These are phyloP conservation scores for Cornus kousa DNA, from an alignment of 148 eudicot species.

Conservation along the genomic window DNA sequence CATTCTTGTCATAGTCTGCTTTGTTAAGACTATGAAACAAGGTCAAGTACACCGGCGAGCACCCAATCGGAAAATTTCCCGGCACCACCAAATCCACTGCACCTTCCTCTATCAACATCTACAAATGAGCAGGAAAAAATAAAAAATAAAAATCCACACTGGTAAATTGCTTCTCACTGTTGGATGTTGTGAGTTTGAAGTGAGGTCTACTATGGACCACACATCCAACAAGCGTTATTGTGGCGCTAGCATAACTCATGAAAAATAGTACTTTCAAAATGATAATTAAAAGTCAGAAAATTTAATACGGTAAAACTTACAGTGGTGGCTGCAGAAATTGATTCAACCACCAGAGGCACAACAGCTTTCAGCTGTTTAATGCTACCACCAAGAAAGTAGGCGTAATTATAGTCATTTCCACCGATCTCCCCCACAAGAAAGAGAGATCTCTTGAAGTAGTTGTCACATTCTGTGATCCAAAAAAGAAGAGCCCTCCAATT, in stretches of 20 bases:
- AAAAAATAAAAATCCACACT: not conserved
- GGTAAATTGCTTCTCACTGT: too few species aligned
- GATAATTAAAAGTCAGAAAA: not conserved
- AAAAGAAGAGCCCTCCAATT: not conserved
- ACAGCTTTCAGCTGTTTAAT: slow-evolving; percentile 31
- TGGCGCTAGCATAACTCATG: too few species aligned
- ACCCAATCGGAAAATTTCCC: slow-evolving; percentile 68
- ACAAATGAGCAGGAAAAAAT: not conserved
- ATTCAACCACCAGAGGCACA: slow-evolving; percentile 50
- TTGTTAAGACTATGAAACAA: slow-evolving; percentile 42
- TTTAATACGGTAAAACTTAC: slow-evolving; percentile 24
- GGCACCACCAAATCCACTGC: slow-evolving; percentile 57
- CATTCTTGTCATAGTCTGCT: slow-evolving; percentile 52
- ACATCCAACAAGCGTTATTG: too few species aligned
- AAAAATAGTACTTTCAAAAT: not conserved
- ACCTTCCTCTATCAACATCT: slow-evolving; percentile 71
- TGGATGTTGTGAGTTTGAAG: too few species aligned
- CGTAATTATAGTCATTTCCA: slow-evolving; percentile 75
- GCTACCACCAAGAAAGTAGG: slow-evolving; percentile 40
- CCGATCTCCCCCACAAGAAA: slow-evolving; percentile 78
- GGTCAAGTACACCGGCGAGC: slow-evolving; percentile 52
- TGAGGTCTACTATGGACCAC: too few species aligned
- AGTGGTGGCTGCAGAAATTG: slow-evolving; percentile 42
- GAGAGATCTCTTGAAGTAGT: slow-evolving; percentile 48
- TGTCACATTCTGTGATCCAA: slow-evolving; percentile 46